Percentiles rank a stretch among this genome's conserved stretches.
These are phyloP conservation scores for Glaciozyma martinii DNA, from an alignment of 768 basidiomycete genomes.

Conservation along the genomic window DNA sequence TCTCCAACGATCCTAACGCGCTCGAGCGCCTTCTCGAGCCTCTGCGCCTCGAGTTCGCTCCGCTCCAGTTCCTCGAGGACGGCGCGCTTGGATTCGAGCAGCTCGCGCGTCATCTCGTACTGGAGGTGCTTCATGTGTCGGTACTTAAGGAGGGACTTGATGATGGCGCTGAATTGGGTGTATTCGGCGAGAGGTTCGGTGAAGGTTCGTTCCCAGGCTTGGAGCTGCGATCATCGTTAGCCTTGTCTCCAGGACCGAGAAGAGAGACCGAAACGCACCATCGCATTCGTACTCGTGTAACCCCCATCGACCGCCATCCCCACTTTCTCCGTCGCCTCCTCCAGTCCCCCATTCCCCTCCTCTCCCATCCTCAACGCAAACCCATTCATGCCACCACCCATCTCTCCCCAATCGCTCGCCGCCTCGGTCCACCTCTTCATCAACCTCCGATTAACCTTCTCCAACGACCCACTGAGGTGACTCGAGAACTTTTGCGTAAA, in stretches of 20 bases:
- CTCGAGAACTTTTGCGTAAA: conserved; percentile 93
- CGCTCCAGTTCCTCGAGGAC: conserved; percentile 81
- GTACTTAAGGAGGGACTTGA: conserved; percentile 86
- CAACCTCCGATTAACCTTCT: conserved; percentile 84
- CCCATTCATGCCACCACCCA: conserved; percentile 35
- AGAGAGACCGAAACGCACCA: conserved; percentile 48
- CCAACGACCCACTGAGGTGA: conserved; percentile 85
- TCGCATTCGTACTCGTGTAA: conserved; percentile 79
- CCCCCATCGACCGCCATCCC: conserved; percentile 93
- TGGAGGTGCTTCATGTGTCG: conserved; percentile 98
- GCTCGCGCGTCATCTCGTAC: conserved; percentile 91
- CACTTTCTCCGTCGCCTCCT: conserved; percentile 86
- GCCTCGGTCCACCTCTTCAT: conserved; percentile 90
- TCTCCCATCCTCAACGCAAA: conserved; percentile 63
- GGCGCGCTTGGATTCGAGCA: conserved; percentile 71
- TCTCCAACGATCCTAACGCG: conserved; percentile 25
- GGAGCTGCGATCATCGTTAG: conserved; percentile 51
- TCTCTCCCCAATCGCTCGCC: conserved; percentile 34
- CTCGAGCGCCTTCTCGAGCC: conserved; percentile 78
- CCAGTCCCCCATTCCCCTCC: conserved; percentile 49
- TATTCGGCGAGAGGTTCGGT: conserved; percentile 95
- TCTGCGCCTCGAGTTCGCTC: conserved; percentile 78
- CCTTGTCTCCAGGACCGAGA: not conserved
- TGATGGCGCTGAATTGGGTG: conserved; percentile 84
- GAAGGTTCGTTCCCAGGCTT: conserved; percentile 89